Base-by-base conservation (phyloP, 108 stramenopile genomes). In the Bacterosira constricta region DNA sequence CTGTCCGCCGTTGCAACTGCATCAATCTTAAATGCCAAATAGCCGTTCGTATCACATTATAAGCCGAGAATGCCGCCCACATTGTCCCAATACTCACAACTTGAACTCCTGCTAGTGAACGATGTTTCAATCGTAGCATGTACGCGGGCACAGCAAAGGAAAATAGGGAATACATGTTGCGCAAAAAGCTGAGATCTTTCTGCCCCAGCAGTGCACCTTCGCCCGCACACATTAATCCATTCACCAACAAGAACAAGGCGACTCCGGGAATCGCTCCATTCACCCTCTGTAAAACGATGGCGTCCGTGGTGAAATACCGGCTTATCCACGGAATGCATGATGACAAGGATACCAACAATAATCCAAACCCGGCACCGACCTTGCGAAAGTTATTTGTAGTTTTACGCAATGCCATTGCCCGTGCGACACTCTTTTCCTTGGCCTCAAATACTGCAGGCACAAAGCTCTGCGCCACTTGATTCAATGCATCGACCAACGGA, bases 161-260 rank as follows among this genome's bases (percentile, higher is more conserved):
- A 63, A 79, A 95, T 1, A 65, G 18, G 9, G 74, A 76, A 63
- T 95, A 95, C 81, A 77, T 79, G 41, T 86, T 83, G 25, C 90
- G 87, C 0, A 92, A 70, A 54, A 87, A 92, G 5, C 53, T 66
- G 31, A 92, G 66, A 69, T 95, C 94, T 64, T 85, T 90, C 52
- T 86, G 88, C n/a, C 91, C 94, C 32, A 95, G 67, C 25, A 95
- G 63, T 13, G 89, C 26, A 74, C 91, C 91, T 77, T 95, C 94
- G 2, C 77, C 63, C 34, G 80, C 79, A 49, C 88, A 89, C 52
- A 92, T 75, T 5, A 86, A 45, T 10, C 89, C 90, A 69, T 95
- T 88, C 18, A 86, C 64, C 1, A 72, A 46, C 61, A 81, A 62
- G 47, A 92, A 92, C 57, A 90, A 70, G 26, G 55, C 81, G 3